phyloP scores from a whole-genome alignment of 148 eudicot species.

The Spergularia marina region DNA sequence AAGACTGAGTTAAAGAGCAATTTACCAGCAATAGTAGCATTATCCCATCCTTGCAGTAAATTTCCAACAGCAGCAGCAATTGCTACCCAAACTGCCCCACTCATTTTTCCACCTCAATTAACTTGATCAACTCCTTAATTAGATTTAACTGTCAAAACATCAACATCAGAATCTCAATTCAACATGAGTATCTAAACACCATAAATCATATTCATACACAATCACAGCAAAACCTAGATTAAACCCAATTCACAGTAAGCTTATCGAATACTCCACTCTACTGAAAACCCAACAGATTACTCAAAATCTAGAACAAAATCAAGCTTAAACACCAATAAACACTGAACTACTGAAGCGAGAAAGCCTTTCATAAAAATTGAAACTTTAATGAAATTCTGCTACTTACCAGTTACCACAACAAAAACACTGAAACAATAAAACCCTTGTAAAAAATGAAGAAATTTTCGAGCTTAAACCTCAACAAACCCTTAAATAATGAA shows the following conservation, averaged over 20 bases:
- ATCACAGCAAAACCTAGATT: background rate
- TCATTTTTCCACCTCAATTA: slow-evolving; percentile 35
- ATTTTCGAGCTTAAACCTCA: no score
- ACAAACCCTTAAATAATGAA: no score
- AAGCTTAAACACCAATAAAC: no score
- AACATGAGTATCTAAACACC: background rate
- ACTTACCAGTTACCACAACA: no score
- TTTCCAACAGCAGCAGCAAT: slow-evolving; percentile 68
- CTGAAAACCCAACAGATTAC: background rate
- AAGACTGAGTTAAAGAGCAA: background rate
- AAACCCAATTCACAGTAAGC: background rate
- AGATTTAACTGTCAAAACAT: slow-evolving; percentile 21
- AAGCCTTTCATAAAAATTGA: no score
- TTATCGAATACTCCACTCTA: background rate
- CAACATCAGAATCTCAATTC: slow-evolving; percentile 5
- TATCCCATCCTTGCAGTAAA: slow-evolving; percentile 70
- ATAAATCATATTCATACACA: background rate
- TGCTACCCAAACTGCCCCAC: slow-evolving; percentile 63
- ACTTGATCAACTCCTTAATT: slow-evolving; percentile 19
- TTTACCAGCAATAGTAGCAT: slow-evolving; percentile 64
- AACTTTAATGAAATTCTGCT: no score
- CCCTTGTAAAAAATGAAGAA: background rate
- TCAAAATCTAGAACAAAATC: background rate
- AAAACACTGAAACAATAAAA: background rate
- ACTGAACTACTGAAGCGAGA: no score